A percentile compares a stretch with the other conserved stretches of the same genome.
Conservation (phyloP, 331 rosid genomes). For the Phaseolus coccineus region DNA sequence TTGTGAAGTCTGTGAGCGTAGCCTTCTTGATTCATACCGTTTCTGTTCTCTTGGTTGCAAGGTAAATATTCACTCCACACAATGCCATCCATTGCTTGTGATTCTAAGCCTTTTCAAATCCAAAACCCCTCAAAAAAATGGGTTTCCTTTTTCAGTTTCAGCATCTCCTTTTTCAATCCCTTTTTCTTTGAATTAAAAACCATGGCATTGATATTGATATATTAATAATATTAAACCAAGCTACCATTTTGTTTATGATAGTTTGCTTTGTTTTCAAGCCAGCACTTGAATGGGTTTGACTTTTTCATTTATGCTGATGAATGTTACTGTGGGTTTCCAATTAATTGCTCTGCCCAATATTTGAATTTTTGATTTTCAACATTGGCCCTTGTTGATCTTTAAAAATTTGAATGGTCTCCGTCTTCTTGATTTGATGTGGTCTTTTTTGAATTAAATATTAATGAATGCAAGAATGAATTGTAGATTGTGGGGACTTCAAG, state of each 20-base stretch:
- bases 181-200: neutral
- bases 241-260: neutral
- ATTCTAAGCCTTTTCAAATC: neutral
- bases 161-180: neutral
- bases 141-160: neutral
- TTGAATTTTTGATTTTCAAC: constrained; percentile 25
- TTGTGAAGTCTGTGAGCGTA: constrained; percentile 95
- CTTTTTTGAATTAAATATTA: constrained; percentile 12
- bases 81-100: constrained; percentile 7
- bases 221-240: neutral
- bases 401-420: neutral
- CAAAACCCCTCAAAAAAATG: neutral
- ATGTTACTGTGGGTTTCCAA: neutral
- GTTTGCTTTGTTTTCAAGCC: constrained; percentile 36
- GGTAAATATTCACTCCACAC: constrained; percentile 53
- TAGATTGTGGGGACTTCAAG: constrained; percentile 84
- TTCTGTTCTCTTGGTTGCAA: constrained; percentile 98
- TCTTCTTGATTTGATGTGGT: neutral
- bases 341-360: neutral
- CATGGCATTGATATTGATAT: neutral
- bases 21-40: constrained; percentile 89
- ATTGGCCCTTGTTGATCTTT: neutral
- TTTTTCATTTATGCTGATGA: constrained; percentile 36
- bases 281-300: constrained; percentile 58
- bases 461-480: constrained; percentile 30